Conservation (phyloP, 345 rosid genomes). For the Populus deltoides region DNA sequence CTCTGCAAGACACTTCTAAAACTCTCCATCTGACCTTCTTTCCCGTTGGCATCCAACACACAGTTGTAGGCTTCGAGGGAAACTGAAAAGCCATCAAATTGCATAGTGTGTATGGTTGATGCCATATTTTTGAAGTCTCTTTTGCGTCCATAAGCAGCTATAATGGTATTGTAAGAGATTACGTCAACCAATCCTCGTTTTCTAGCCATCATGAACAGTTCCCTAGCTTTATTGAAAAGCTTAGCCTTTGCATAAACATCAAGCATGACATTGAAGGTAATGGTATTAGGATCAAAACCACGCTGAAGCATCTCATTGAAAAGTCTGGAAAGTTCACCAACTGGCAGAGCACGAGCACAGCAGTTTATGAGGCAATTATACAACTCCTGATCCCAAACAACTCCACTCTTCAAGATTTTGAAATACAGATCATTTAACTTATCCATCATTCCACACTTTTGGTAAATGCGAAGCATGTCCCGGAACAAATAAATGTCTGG, state of each 20-base stretch:
- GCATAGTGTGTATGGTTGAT: slow-evolving; percentile 61
- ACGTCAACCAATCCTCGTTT: slow-evolving; percentile 68
- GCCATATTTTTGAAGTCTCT: slow-evolving; percentile 63
- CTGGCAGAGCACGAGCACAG: slow-evolving; percentile 75
- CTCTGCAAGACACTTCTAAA: slow-evolving; percentile 63
- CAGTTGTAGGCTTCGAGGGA: slow-evolving; percentile 91
- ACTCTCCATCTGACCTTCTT: slow-evolving; percentile 70
- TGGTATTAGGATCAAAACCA: slow-evolving; percentile 64
- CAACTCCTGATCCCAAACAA: slow-evolving; percentile 84
- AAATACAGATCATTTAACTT: slow-evolving; percentile 55
- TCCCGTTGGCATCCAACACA: slow-evolving; percentile 82
- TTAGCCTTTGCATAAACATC: slow-evolving; percentile 81
- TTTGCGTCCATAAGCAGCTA: slow-evolving; percentile 68
- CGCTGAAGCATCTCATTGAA: slow-evolving; percentile 65
- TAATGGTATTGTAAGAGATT: slow-evolving; percentile 76
- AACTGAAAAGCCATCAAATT: slow-evolving; percentile 77
- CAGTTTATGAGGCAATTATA: slow-evolving; percentile 84
- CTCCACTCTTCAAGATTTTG: slow-evolving; percentile 51
- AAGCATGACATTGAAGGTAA: slow-evolving; percentile 74
- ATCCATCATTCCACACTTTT: slow-evolving; percentile 55
- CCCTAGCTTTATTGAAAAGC: slow-evolving; percentile 60
- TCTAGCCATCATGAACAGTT: slow-evolving; percentile 60
- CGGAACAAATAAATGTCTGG: slow-evolving; percentile 73
- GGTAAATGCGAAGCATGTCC: slow-evolving; percentile 85
- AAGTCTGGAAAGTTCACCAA: slow-evolving; percentile 69